Evolutionary conservation across 495 filamentous ascomycete genomes (phyloP).

Genomic region (Aspergillus leporis): DNA sequence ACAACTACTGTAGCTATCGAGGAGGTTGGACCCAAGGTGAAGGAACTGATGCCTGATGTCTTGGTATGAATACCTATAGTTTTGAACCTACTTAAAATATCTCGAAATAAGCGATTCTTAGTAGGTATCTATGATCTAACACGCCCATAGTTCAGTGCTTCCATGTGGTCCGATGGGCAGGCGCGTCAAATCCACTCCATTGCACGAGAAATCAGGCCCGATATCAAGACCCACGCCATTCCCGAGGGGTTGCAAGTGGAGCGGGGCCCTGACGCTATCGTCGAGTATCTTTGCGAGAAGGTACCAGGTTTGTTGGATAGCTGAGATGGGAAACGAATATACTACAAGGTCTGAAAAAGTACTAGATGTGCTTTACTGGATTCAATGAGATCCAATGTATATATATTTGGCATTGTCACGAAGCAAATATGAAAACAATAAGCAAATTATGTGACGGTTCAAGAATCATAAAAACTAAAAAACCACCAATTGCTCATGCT

Average conservation of each 20-base stretch:
- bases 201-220: slow-evolving; percentile 50
- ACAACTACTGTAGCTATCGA: slow-evolving; percentile 42
- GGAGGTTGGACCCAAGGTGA: slow-evolving; percentile 51
- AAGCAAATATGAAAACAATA: neutral
- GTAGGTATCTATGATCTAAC: neutral
- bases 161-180: slow-evolving; percentile 67
- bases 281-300: slow-evolving; percentile 63
- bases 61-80: slow-evolving; percentile 34
- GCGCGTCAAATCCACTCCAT: slow-evolving; percentile 55
- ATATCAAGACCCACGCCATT: slow-evolving; percentile 60
- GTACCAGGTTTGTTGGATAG: slow-evolving; percentile 52
- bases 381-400: neutral
- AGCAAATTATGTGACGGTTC: no score
- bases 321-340: neutral
- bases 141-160: slow-evolving; percentile 57
- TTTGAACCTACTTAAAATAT: slow-evolving; percentile 1
- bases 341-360: neutral
- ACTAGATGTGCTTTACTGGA: neutral
- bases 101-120: no score
- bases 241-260: slow-evolving; percentile 65
- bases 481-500: neutral
- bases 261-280: slow-evolving; percentile 63
- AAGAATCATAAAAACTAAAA: neutral
- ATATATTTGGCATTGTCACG: neutral
- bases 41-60: slow-evolving; percentile 50